Base-by-base conservation (phyloP, 2,329 filamentous ascomycete species). In the Sordariomycetes sp. region DNA sequence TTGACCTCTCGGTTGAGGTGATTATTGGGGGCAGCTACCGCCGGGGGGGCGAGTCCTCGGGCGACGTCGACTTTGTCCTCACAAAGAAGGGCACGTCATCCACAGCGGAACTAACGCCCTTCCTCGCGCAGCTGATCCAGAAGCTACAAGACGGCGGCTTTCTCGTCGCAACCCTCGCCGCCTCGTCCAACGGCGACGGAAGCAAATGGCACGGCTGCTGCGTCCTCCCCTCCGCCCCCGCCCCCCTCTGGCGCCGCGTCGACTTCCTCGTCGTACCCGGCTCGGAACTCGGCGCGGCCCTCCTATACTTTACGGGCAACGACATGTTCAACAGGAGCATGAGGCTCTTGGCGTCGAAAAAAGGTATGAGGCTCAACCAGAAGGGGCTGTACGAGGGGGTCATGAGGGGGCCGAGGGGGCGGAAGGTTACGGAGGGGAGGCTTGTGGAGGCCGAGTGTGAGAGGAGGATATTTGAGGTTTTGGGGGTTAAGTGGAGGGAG, bases 241-340 rank as follows among this genome's bases (percentile, higher is more conserved):
- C 36, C n/a, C 28, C 28, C 17, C 67, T 80, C 1, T 96, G 90
- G 90, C 79, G 90, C 10, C 81, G 90, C 1, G 86, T 96, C 60
- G 91, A 96, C 66, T 79, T 96, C 22, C 74, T 96, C 1, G 78
- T 95, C 3, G 91, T 96, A 1, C 90, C 91, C 0, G 84, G 84
- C 62, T 75, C 80, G 1, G 85, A 96, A 68, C 77, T 90, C 55
- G 92, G 92, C 1, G 91, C 89, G 0, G 90, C 91, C 0, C 68
- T 96, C 60, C 79, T 96, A n/a, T 96, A 96, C 66, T 97, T 96
- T 65, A 96, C 92, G 0, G 92, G 92, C 1, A 94, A 96, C 63
- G 91, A 96, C 66, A 86, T 96, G 36, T 96, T 96, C 73, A 96
- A 96, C 68, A 77, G 91, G 17, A 95, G 89, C 65, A 81, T 96